A percentile compares a stretch with the other conserved stretches of the same genome.
These are phyloP conservation scores for Penicillium diatomitis DNA, from an alignment of 495 filamentous ascomycete species.

Conservation along the genomic window DNA sequence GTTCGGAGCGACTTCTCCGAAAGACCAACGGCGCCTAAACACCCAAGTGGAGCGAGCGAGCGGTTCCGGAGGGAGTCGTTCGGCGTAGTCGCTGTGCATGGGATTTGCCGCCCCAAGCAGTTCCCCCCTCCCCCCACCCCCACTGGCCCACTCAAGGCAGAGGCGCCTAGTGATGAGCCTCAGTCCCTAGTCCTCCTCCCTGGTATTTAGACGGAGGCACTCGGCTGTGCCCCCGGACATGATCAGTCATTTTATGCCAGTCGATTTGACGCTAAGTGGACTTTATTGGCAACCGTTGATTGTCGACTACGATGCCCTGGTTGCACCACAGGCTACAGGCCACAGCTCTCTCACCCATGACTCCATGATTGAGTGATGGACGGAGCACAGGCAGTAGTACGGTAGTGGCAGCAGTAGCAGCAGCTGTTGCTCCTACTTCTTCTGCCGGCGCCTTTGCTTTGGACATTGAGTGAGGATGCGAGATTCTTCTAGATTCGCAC, in stretches of 20 bases:
- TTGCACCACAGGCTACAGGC: too few relatives aligned
- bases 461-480: too few relatives aligned
- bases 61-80: not conserved
- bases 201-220: constrained; percentile 1
- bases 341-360: too few relatives aligned
- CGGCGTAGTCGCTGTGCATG: constrained; percentile 18
- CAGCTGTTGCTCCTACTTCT: too few relatives aligned
- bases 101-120: constrained; percentile 22
- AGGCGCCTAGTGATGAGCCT: constrained; percentile 6
- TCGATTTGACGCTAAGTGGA: constrained; percentile 3
- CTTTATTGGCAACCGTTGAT: constrained; percentile 8
- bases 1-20: not conserved
- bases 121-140: constrained; percentile 13
- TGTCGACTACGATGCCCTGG: not conserved
- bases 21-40: constrained; percentile 28
- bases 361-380: too few relatives aligned
- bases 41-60: not conserved
- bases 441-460: too few relatives aligned
- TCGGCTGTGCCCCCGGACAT: constrained; percentile 6
- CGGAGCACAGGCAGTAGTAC: too few relatives aligned
- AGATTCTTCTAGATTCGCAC: too few relatives aligned
- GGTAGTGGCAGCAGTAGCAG: too few relatives aligned
- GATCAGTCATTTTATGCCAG: constrained; percentile 6
- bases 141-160: constrained; percentile 11
- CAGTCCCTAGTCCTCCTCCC: constrained; percentile 6